These are phyloP conservation scores for Carex parvula DNA, from an alignment of 176 grass and related monocot species.

Conservation along the genomic window DNA sequence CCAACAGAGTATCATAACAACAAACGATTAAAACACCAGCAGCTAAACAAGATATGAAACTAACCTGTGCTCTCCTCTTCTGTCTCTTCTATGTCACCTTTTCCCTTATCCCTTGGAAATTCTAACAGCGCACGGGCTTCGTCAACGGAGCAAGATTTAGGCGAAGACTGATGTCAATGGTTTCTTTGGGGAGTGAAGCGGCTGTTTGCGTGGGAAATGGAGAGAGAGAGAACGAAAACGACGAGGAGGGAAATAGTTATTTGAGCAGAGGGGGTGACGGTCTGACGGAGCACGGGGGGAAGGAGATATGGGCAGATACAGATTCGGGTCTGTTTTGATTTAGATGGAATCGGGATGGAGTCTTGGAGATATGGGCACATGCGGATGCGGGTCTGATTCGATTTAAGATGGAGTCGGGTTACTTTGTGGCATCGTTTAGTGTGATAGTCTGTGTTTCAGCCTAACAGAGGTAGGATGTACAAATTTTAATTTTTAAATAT, in stretches of 20 bases:
- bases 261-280: background rate
- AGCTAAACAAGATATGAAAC: background rate
- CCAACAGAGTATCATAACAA: background rate
- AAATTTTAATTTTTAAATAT: too few relatives aligned
- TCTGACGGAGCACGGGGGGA: background rate
- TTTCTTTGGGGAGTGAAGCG: background rate
- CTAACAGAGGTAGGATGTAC: background rate
- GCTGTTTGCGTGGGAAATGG: background rate
- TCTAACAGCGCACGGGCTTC: background rate
- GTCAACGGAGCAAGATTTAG: background rate
- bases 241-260: background rate
- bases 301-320: background rate
- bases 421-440: background rate
- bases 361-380: too few relatives aligned
- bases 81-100: background rate
- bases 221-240: background rate
- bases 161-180: background rate
- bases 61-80: background rate
- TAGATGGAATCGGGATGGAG: too few relatives aligned
- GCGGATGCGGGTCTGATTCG: background rate
- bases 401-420: background rate
- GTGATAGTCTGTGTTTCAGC: background rate
- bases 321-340: too few relatives aligned
- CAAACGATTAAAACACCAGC: background rate
- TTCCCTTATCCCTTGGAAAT: background rate